Base-by-base conservation (phyloP, 345 rosid genomes). In the Diplotaxis tenuifolia region DNA sequence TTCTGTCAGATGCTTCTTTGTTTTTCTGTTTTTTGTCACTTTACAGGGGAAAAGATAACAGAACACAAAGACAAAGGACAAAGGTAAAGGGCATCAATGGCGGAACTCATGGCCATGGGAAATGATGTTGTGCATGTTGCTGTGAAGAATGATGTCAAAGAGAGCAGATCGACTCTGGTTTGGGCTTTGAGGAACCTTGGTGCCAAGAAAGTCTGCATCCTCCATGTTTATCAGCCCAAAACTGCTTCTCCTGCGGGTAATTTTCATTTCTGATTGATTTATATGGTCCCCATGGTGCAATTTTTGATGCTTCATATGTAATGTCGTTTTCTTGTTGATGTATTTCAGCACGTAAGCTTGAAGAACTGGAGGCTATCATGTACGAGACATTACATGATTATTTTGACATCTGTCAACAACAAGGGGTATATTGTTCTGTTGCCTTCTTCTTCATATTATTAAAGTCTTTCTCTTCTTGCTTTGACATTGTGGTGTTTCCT, bases 91-190 rank as follows among this genome's bases (percentile, higher is more conserved):
- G 65, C 31, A 27, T 38, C 78, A 56, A 76, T 83, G 79, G 81
- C 83, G 16, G 61, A 58, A 50, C 65, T 4, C 38, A 69, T 64
- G 64, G 79, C 6, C 69, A 73, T 66, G 66, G 80, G 70, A 21
- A 57, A 70, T 59, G 82, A 85, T 14, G 81, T 86, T 25, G 81
- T 89, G 18, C 87, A 82, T 69, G 84, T 87, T 70, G 91, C 91
- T 2, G 88, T 89, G 22, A 89, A 88, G 62, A 83, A 70, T 32
- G 85, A 78, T 31, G 65, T 83, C 16, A 78, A 67, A 71, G 81
- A 85, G 56, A 85, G 83, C 75, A 80, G 78, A 78, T 66, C 62
- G 62, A 83, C 84, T 81, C 72, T 89, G 38, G 60, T 74, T 22
- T 87, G 91, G 91, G 87, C 89, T 29, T 36, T 87, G 60, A 67